Base-by-base conservation (phyloP, 2,329 filamentous ascomycete species). In the Penicillium sp. region DNA sequence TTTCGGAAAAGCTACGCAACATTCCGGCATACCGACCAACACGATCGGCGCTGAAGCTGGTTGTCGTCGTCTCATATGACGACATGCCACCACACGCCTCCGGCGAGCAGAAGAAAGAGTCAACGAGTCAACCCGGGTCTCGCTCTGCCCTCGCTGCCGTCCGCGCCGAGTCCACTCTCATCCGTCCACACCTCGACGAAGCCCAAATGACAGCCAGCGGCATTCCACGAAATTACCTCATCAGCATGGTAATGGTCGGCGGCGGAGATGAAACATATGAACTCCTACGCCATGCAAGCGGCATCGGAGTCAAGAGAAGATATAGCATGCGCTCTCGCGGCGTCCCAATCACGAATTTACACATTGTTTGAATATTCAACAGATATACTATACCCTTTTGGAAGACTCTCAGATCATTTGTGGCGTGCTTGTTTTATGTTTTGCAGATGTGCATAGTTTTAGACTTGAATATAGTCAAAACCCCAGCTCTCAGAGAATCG, bases 311-410 rank as follows among this genome's bases (percentile, higher is more conserved):
- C 59, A 84, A 89, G 68, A 82, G 92, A 70, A 80, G 90, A 66
- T 97, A 92, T 73, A 85, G 85, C 67, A 85, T 97, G 42, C 85
- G 89, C 69, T 95, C 90, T 60, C 87, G 93, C 73, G 92, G 92
- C 0, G 75, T 92, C 43, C 80, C 83, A 60, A 89, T 97, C 65
- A 83, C 81, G 47, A 97, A 97, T 78, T 77, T 96, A 64, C 79
- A 92, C 66, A 85, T 95, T 57, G 65, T 85, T 56, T 85, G 67
- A 76, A 46, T 56, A 35, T 56, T 32, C 29, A 54, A 38, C 37
- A 35, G 42, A 53, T 45, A 58, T 60, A 44, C 31, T 51, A 60
- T 63, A 62, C 61, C 56, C 57, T 50, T 29, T 48, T 37, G 37
- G 14, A 42, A 50, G 16, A 37, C 43, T 14, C 34, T 29, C 5